These are phyloP conservation scores for Xerocomus brunneocitrinus DNA, from an alignment of 768 basidiomycete species.

Conservation along the genomic window DNA sequence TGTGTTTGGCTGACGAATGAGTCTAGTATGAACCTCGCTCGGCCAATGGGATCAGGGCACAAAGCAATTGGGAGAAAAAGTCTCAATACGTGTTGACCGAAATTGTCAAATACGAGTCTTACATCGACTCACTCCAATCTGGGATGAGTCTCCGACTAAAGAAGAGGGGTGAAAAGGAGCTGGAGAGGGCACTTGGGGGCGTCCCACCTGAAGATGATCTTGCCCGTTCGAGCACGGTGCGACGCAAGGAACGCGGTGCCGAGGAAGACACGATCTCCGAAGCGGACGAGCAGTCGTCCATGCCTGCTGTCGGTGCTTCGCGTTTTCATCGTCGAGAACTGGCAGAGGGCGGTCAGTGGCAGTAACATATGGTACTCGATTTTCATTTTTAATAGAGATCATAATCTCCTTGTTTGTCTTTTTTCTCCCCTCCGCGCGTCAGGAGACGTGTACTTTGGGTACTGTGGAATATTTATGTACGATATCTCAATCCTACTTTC, in stretches of 20 bases:
- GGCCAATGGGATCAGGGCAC: constrained; percentile 67
- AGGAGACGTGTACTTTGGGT: constrained; percentile 10
- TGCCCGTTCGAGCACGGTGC: constrained; percentile 26
- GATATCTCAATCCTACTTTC: constrained; percentile 21
- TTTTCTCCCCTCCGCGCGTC: not conserved
- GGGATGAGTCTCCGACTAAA: constrained; percentile 85
- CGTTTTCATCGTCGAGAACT: constrained; percentile 41
- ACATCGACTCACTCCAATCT: constrained; percentile 81
- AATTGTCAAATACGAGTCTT: constrained; percentile 93
- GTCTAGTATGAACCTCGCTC: constrained; percentile 78
- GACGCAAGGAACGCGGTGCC: constrained; percentile 37
- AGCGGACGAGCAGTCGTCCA: constrained; percentile 36
- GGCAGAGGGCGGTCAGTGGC: constrained; percentile 34
- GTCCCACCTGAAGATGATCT: constrained; percentile 31
- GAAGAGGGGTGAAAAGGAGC: constrained; percentile 83
- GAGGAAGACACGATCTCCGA: constrained; percentile 48
- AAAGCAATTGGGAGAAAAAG: constrained; percentile 90
- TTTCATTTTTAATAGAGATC: constrained; percentile 14
- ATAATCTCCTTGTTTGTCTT: not conserved
- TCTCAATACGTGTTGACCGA: constrained; percentile 86
- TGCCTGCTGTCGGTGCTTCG: constrained; percentile 24
- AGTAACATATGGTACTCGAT: constrained; percentile 19
- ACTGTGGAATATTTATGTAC: constrained; percentile 30
- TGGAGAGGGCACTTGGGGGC: constrained; percentile 53
- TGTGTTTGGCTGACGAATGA: constrained; percentile 4